phyloP scores from a whole-genome alignment of 2,329 filamentous ascomycete species.

The Lithohypha guttulata region DNA sequence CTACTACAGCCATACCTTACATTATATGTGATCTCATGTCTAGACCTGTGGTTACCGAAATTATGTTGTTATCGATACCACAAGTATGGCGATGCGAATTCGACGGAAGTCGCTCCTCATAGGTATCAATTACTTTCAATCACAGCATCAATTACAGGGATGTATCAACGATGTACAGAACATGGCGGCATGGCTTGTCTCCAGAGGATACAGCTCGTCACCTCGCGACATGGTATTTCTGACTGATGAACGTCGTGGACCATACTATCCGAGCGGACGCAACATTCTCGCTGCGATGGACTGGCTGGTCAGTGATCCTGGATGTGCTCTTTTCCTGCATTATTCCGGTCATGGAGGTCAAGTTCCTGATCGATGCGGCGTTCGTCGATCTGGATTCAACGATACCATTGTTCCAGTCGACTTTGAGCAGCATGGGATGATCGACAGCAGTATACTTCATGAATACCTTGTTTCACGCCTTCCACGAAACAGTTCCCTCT shows the following conservation, averaged over 20 bases:
- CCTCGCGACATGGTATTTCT: constrained; percentile 36
- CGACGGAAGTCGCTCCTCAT: constrained; percentile 40
- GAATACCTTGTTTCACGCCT: constrained; percentile 24
- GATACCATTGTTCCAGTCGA: constrained; percentile 47
- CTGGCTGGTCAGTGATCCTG: constrained; percentile 45
- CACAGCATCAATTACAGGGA: constrained; percentile 35
- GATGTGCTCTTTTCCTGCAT: constrained; percentile 44
- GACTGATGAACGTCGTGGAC: constrained; percentile 28
- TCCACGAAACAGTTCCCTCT: constrained; percentile 31
- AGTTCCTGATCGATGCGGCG: constrained; percentile 29
- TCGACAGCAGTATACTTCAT: constrained; percentile 36
- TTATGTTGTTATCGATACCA: not conserved
- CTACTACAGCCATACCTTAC: too few species aligned
- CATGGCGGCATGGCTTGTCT: constrained; percentile 36
- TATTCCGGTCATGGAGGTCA: constrained; percentile 51
- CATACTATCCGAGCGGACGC: constrained; percentile 31
- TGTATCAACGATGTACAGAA: constrained; percentile 42
- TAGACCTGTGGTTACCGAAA: too few species aligned
- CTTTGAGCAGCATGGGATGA: constrained; percentile 42
- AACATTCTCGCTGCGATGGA: constrained; percentile 45
- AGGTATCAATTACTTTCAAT: constrained; percentile 42
- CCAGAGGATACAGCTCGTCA: constrained; percentile 33
- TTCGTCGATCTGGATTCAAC: constrained; percentile 27
- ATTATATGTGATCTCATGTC: too few species aligned
- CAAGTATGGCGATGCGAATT: constrained; percentile 7